Percentiles rank a stretch among this genome's conserved stretches.
Conservation (phyloP, 139 green algal species). For the Chlorella sp. region DNA sequence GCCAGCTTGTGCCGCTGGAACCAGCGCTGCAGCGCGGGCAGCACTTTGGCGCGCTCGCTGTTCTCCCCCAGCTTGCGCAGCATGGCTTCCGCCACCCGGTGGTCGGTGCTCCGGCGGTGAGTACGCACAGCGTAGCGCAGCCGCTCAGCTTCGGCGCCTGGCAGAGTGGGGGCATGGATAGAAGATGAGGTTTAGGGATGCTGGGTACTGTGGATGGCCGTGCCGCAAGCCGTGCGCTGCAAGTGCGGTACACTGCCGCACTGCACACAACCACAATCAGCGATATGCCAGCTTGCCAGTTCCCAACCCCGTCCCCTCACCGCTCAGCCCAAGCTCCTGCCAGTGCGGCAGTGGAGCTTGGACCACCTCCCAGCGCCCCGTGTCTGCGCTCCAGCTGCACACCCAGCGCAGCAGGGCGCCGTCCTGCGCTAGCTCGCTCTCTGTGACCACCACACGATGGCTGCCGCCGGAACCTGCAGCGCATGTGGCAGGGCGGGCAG, state of each 20-base stretch:
- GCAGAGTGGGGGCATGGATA: no score
- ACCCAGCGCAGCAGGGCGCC: neutral
- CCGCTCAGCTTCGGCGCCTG: no score
- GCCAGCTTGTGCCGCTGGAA: slow-evolving; percentile 13
- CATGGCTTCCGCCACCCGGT: neutral
- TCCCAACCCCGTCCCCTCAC: neutral
- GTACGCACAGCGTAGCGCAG: no score
- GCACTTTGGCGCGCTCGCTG: neutral
- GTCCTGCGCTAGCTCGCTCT: neutral
- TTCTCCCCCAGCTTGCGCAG: neutral
- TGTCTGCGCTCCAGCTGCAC: neutral
- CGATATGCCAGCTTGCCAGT: no score
- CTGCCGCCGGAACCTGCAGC: neutral
- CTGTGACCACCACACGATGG: neutral
- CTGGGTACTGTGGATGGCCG: no score
- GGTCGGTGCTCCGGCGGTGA: neutral
- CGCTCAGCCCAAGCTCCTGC: neutral
- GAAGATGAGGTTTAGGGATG: no score
- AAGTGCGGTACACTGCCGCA: no score
- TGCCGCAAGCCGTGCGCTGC: no score
- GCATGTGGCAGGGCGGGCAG: no score
- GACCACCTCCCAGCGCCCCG: neutral
- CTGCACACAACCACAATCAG: no score
- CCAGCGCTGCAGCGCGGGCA: slow-evolving; percentile 4
- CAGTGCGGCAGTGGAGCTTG: neutral